Conservation (phyloP, 2,329 filamentous ascomycete genomes). For the Verticillium tricorpus region DNA sequence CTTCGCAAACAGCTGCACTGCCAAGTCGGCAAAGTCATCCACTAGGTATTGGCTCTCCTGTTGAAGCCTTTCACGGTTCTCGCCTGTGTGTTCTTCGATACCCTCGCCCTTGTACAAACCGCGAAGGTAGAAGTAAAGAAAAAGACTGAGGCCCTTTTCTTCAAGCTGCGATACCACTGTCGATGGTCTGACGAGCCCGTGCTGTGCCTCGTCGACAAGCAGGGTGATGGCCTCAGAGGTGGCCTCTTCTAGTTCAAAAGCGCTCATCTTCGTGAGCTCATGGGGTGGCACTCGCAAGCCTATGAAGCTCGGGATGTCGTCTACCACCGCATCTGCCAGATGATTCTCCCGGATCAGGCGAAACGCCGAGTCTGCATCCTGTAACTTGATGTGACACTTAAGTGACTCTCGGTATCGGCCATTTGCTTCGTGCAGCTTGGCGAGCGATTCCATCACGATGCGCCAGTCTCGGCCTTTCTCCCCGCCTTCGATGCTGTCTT, state of each 20-base stretch:
- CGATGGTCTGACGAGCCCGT: constrained; percentile 75
- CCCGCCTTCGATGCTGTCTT: constrained; percentile 72
- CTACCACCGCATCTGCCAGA: constrained; percentile 80
- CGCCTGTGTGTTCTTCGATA: constrained; percentile 47
- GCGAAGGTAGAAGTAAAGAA: constrained; percentile 88
- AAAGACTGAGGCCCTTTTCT: constrained; percentile 61
- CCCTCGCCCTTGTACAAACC: constrained; percentile 78
- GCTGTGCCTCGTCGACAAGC: constrained; percentile 85
- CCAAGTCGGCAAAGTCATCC: constrained; percentile 81
- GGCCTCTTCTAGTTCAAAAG: constrained; percentile 69
- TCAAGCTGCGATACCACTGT: constrained; percentile 76
- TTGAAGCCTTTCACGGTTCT: constrained; percentile 52
- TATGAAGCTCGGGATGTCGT: constrained; percentile 88
- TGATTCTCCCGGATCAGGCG: constrained; percentile 80
- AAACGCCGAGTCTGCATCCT: constrained; percentile 89
- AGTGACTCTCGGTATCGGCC: constrained; percentile 81
- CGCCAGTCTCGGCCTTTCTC: constrained; percentile 77
- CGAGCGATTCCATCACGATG: constrained; percentile 81
- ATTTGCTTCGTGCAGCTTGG: constrained; percentile 76
- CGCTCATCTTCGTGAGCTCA: constrained; percentile 59
- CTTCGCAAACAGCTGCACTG: constrained; percentile 78
- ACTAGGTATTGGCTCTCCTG: constrained; percentile 65
- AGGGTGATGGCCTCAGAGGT: constrained; percentile 81
- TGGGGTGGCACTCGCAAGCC: constrained; percentile 76
- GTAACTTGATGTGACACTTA: constrained; percentile 81